phyloP scores from a whole-genome alignment of 2,329 filamentous ascomycete genomes.

The Epichloe sibirici region DNA sequence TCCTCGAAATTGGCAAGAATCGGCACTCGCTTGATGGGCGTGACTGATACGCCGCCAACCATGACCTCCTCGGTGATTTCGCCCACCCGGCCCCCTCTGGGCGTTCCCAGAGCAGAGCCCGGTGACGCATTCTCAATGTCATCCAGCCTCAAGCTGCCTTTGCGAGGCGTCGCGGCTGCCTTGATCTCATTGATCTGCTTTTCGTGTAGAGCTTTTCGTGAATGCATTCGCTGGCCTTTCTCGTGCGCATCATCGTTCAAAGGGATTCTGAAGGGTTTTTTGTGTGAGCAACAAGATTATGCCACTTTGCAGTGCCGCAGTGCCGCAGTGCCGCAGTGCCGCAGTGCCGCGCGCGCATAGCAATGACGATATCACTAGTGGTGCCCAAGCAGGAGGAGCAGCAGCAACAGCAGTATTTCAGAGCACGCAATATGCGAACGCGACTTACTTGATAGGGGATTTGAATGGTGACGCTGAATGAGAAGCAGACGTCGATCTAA shows the following conservation, averaged over 20 bases:
- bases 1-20: constrained; percentile 97
- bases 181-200: constrained; percentile 88
- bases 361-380: not conserved
- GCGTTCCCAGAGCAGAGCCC: constrained; percentile 42
- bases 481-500: constrained; percentile 35
- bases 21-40: constrained; percentile 91
- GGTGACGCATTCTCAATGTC: constrained; percentile 46
- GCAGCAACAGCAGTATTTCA: not conserved
- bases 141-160: constrained; percentile 45
- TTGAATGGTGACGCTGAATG: constrained; percentile 41
- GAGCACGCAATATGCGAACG: not conserved
- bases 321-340: not conserved
- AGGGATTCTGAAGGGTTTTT: constrained; percentile 53
- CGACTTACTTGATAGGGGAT: constrained; percentile 43
- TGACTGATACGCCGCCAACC: constrained; percentile 65
- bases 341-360: not conserved
- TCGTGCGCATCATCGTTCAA: constrained; percentile 92
- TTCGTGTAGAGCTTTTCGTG: constrained; percentile 78
- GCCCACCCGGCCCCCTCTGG: constrained; percentile 25
- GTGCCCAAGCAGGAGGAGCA: not conserved
- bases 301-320: not conserved
- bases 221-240: constrained; percentile 77
- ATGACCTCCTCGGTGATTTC: constrained; percentile 46
- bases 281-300: constrained; percentile 1
- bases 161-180: constrained; percentile 54